Evolutionary conservation across 805 yeast genomes (phyloP), one percentile per base, ranked within the genome.

Genomic region (Yamadazyma akitaensis): DNA sequence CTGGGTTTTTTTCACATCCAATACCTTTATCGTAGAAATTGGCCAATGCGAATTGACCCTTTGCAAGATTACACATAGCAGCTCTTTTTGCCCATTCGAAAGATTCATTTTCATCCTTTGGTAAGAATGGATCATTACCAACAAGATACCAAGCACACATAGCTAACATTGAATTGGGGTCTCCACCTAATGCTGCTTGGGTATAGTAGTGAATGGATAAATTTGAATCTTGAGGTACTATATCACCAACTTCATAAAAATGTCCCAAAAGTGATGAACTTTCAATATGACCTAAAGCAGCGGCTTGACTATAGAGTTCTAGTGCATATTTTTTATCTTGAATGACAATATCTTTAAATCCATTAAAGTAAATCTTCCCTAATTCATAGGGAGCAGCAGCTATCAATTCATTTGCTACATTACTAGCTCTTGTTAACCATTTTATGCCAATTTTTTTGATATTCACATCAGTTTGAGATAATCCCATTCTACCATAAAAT

Each of bases 101-200:
- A 1, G 97, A 95, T 65, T 91, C 97, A 44, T 70, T 77, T 45
- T 84, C 86, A 63, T 91, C 92, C 51, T 79, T 79, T 8, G 82
- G 84, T 56, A 94, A 75, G 39, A 79, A 79, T n/a, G 94, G 91
- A 30, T 86, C 91, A 30, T 88, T 83, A 0, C 99, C 99, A 24
- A 89, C 85, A 64, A 92, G 73, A 62, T 92, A 94, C 97, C 98
- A 94, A 1, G 97, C 97, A 64, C 97, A 91, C 70, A 92, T 73
- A 1, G 96, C 91, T 58, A 92, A 73, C 96, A 92, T 94, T 10
- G 96, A 84, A 40, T 79, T 82, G 0, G 96, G 78, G 63, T 94
- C 96, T 6, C 96, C 97, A 3, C 84, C 84, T 26, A 84, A 63
- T 0, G 98, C 97, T 0, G 96, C 96, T 53, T 86, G 82, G 0